Percentiles rank a stretch among this genome's conserved stretches.
Conservation (phyloP, 495 filamentous ascomycete genomes). For the Xylaria grammica region DNA sequence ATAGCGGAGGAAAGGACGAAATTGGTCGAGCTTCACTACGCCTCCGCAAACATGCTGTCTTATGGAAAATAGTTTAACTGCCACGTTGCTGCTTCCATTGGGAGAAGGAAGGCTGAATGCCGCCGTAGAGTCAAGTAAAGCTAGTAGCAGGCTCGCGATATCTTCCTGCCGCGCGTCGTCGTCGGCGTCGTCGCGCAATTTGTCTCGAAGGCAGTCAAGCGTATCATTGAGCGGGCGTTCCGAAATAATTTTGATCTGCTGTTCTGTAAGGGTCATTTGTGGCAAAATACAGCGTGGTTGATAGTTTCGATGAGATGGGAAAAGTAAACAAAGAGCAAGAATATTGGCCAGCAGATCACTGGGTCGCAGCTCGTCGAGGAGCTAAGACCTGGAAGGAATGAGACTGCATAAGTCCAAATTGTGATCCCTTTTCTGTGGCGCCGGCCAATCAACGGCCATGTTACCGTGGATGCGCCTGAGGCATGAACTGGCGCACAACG, state of each 20-base stretch:
- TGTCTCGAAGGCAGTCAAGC: neutral
- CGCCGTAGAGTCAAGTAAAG: neutral
- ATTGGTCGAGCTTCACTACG: neutral
- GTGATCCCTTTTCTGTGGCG: neutral
- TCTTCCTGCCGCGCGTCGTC: conserved; percentile 1
- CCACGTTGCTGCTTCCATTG: neutral
- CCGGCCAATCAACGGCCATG: neutral
- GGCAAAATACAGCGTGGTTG: conserved; percentile 1
- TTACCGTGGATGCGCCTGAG: no score
- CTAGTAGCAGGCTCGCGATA: neutral
- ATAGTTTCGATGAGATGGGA: conserved; percentile 2
- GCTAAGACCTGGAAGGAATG: no score
- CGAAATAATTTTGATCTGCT: conserved; percentile 6
- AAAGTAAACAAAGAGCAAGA: neutral
- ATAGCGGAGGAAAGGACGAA: neutral
- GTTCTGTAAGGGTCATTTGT: conserved; percentile 2
- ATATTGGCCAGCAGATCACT: neutral
- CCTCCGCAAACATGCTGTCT: neutral
- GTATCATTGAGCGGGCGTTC: conserved; percentile 9
- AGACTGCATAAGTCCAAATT: no score
- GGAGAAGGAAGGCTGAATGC: neutral
- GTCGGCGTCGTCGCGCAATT: conserved; percentile 1
- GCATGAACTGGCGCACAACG: no score
- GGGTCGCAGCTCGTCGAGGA: no score
- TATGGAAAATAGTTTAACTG: neutral